A percentile compares a stretch with the other conserved stretches of the same genome.
Evolutionary conservation across 2,329 filamentous ascomycete species (phyloP).

Genomic region (Trichoderma afroharzianum): DNA sequence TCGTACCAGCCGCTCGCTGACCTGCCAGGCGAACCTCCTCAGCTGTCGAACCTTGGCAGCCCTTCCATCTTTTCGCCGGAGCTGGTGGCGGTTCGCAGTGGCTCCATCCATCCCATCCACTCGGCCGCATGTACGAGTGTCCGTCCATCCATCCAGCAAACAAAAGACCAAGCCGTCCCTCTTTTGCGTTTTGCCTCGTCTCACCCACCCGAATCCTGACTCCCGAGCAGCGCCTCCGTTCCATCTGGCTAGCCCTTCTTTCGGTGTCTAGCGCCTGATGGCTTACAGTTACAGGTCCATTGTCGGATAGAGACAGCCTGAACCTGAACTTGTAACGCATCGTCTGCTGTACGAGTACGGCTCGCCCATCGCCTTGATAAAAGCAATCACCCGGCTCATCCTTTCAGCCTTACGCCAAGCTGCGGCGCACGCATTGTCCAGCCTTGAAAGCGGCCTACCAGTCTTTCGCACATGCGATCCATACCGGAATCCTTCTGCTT

Average conservation of each 20-base stretch:
- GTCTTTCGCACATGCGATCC: background rate
- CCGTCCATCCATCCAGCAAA: slow-evolving; percentile 10
- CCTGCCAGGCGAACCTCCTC: background rate
- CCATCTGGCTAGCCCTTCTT: background rate
- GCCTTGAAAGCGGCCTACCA: background rate
- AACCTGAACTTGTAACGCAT: background rate
- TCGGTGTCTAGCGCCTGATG: slow-evolving; percentile 12
- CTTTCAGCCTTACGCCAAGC: slow-evolving; percentile 8
- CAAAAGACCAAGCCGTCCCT: slow-evolving; percentile 15
- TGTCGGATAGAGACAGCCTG: background rate
- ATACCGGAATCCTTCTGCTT: background rate
- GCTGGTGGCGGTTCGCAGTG: slow-evolving; percentile 10
- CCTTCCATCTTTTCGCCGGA: background rate
- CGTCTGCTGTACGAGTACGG: background rate
- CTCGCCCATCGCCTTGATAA: background rate
- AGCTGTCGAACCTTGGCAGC: slow-evolving; percentile 7
- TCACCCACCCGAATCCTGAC: slow-evolving; percentile 10
- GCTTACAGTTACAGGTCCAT: slow-evolving; percentile 1
- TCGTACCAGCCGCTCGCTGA: background rate
- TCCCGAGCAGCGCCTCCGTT: background rate
- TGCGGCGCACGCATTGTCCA: background rate
- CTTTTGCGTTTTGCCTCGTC: slow-evolving; percentile 12
- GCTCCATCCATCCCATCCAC: slow-evolving; percentile 14
- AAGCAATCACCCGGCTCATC: background rate
- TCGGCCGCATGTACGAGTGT: slow-evolving; percentile 5